Evolutionary conservation across 441 rosid species (phyloP).

Genomic region (Adansonia grandidieri): DNA sequence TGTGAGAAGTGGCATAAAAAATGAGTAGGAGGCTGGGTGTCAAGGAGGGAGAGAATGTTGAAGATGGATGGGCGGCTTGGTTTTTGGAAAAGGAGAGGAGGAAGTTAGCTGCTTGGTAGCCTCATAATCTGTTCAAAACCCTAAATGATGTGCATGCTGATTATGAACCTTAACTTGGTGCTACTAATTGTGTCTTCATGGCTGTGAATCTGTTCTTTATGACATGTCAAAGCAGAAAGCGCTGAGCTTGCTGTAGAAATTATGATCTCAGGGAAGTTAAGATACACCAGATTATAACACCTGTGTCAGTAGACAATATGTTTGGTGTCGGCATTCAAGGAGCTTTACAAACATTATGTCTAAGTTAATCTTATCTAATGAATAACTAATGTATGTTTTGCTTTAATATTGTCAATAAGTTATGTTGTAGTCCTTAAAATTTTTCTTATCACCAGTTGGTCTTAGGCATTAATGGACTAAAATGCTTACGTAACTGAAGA

Average conservation of each 20-base stretch:
- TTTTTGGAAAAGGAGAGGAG: background rate
- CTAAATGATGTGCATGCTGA: background rate
- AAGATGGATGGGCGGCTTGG: background rate
- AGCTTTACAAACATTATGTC: constrained; percentile 9
- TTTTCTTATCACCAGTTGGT: constrained; percentile 1
- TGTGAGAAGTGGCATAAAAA: background rate
- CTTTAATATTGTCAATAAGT: background rate
- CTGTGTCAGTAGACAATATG: constrained; percentile 13
- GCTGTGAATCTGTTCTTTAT: background rate
- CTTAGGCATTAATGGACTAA: constrained; percentile 11
- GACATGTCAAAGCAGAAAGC: background rate
- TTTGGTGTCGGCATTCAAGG: background rate
- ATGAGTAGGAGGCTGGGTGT: background rate
- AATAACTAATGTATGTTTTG: constrained; percentile 3
- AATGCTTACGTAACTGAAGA: background rate
- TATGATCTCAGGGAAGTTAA: background rate
- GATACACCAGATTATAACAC: constrained; percentile 6
- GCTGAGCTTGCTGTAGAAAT: background rate
- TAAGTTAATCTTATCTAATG: background rate
- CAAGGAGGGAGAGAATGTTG: background rate
- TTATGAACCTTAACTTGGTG: background rate
- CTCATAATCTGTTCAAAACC: constrained; percentile 3
- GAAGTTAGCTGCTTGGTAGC: background rate
- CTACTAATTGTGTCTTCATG: background rate
- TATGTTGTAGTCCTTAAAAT: background rate